phyloP scores from a whole-genome alignment of 139 green algal genomes.

The Chlorella ohadii region DNA sequence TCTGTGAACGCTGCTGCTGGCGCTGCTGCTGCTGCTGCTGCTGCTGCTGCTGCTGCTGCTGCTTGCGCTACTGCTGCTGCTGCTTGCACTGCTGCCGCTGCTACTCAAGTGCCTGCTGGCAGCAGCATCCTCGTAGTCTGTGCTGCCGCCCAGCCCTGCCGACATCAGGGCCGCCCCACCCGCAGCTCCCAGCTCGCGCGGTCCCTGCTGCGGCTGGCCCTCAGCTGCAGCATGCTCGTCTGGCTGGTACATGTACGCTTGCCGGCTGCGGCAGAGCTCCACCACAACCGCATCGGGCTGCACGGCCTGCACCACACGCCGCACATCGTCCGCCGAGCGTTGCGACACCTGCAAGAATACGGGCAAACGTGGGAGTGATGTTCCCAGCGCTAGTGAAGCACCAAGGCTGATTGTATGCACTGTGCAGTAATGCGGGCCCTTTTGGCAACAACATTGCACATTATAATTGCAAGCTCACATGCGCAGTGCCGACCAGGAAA shows the following conservation, averaged over 20 bases:
- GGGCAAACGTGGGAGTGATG: too few species aligned
- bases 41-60: slow-evolving; percentile 3
- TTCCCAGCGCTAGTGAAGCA: too few species aligned
- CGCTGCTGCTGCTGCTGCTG: background rate
- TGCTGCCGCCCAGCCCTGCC: background rate
- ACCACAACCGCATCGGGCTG: slow-evolving; percentile 78
- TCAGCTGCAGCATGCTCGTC: background rate
- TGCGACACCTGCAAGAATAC: slow-evolving; percentile 37
- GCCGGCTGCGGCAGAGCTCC: slow-evolving; percentile 77
- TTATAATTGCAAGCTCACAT: slow-evolving; percentile 28
- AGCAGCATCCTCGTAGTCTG: background rate
- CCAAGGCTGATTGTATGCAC: too few species aligned
- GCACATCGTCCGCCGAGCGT: slow-evolving; percentile 63
- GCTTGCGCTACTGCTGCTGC: background rate
- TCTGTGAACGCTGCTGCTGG: background rate
- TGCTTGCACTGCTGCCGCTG: background rate
- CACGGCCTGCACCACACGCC: slow-evolving; percentile 63
- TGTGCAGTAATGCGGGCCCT: too few species aligned
- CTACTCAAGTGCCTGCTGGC: background rate
- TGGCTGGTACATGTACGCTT: slow-evolving; percentile 51
- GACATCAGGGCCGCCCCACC: too few species aligned
- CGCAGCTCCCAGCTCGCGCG: too few species aligned
- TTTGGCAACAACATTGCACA: too few species aligned
- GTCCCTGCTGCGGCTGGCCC: background rate
- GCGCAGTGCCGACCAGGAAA: slow-evolving; percentile 79